Evolutionary conservation across 1,139 yeast genomes (phyloP).

Genomic region (Martiniozyma asiatica): DNA sequence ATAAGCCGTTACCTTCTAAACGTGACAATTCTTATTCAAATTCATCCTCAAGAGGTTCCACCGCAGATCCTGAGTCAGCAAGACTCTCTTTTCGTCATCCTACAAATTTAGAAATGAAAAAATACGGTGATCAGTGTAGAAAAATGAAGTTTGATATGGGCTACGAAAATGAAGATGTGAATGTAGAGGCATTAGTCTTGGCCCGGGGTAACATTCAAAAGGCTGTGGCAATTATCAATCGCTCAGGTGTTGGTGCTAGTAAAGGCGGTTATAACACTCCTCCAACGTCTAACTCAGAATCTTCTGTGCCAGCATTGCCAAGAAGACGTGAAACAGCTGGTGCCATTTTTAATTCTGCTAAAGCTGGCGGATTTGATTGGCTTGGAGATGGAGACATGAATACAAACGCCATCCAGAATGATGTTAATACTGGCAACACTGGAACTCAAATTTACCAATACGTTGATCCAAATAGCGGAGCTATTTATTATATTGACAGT

Average conservation of each 20-base stretch:
- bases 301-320: slow-evolving; percentile 34
- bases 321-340: slow-evolving; percentile 27
- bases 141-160: slow-evolving; percentile 35
- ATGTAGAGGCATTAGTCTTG: slow-evolving; percentile 37
- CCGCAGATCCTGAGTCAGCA: no score
- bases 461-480: slow-evolving; percentile 52
- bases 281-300: neutral
- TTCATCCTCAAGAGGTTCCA: no score
- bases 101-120: slow-evolving; percentile 32
- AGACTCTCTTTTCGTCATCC: slow-evolving; percentile 14
- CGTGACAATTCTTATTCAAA: slow-evolving; percentile 2
- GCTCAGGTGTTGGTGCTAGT: slow-evolving; percentile 15
- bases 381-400: slow-evolving; percentile 22
- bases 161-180: slow-evolving; percentile 33
- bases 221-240: slow-evolving; percentile 37
- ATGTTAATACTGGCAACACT: slow-evolving; percentile 23
- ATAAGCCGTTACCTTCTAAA: no score
- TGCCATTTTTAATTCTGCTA: slow-evolving; percentile 18
- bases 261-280: neutral
- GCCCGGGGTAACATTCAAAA: slow-evolving; percentile 36
- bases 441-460: slow-evolving; percentile 36
- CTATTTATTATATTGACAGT: slow-evolving; percentile 43
- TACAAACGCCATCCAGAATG: slow-evolving; percentile 14
- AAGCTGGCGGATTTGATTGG: slow-evolving; percentile 25
- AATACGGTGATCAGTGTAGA: slow-evolving; percentile 28